Base-by-base conservation (phyloP, 2,329 filamentous ascomycete species). In the Calonectria pseudoreteaudii region DNA sequence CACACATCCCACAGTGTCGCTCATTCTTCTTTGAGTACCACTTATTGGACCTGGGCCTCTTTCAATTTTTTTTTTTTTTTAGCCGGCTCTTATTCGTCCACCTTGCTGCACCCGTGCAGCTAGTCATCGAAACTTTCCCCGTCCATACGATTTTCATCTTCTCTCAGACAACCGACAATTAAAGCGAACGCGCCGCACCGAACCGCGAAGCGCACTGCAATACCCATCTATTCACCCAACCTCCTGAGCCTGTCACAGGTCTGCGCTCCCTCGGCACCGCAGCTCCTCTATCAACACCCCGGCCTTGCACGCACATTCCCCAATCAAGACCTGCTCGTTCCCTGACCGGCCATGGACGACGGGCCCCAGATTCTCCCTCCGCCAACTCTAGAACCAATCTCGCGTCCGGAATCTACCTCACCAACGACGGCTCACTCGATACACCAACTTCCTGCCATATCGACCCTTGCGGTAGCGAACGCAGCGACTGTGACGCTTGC, bases 351-450 rank as follows among this genome's bases (percentile, higher is more conserved):
- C 78, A 89, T 90, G 87, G 88, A 90, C 79, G 88, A 90, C 76
- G 85, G 83, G 71, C 76, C 83, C 38, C 85, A 86, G 68, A 77
- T 84, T 62, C 80, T 87, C 56, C 81, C 85, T 50, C 80, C 84
- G 47, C 83, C 85, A 44, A 81, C 83, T 13, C 80, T 86, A 52
- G 89, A 91, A 75, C 84, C 87, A 23, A 86, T 89, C 72, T 89
- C 89, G 36, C 85, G 87, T 76, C 87, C 87, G 28, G 87, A 85
- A 77, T 89, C 89, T 38, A 86, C 89, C 4, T 87, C 87, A 1
- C 84, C 86, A 26, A 85, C 84, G 23, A 87, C 87, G 20, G n/a
- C n/a, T n/a, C 80, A 86, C 36, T 80, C 81, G 31, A 58, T 85
- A 71, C 84, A 85, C 20, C 88, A 90, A 52, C 81, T 90, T 49